phyloP scores from a whole-genome alignment of 352 stramenopile species.

The Pythium rhizo-oryzae region DNA sequence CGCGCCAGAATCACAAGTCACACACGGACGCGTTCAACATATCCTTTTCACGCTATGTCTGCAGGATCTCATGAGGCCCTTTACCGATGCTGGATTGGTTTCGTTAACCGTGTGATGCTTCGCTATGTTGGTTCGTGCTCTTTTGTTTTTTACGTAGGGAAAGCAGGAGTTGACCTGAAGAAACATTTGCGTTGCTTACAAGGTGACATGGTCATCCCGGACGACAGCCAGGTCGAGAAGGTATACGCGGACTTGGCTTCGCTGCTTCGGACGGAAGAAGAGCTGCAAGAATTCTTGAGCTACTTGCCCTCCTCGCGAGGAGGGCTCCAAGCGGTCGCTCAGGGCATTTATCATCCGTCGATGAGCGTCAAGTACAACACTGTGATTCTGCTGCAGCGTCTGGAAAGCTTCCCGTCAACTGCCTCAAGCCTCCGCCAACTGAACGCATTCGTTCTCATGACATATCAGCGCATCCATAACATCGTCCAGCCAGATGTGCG shows the following conservation, averaged over 20 bases:
- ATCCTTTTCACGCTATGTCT: conserved; percentile 59
- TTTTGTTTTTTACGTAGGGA: conserved; percentile 68
- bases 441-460: conserved; percentile 86
- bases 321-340: conserved; percentile 78
- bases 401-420: conserved; percentile 80
- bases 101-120: conserved; percentile 48
- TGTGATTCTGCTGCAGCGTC: conserved; percentile 82
- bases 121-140: conserved; percentile 20
- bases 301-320: conserved; percentile 77
- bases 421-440: conserved; percentile 65
- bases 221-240: conserved; percentile 76
- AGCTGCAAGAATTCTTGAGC: conserved; percentile 86
- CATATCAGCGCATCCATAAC: conserved; percentile 81
- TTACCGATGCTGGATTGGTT: conserved; percentile 8
- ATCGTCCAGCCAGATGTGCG: conserved; percentile 64
- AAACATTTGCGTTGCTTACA: conserved; percentile 80
- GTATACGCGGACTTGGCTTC: conserved; percentile 85
- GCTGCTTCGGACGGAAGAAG: conserved; percentile 70
- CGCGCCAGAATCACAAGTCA: conserved; percentile 44
- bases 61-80: conserved; percentile 39
- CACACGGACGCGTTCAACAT: conserved; percentile 84
- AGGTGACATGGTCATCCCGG: conserved; percentile 71
- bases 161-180: conserved; percentile 80
- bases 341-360: conserved; percentile 85
- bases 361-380: conserved; percentile 92